A percentile compares a stretch with the other conserved stretches of the same genome.
These are phyloP conservation scores for Chalaropsis thielavioides DNA, from an alignment of 2,329 filamentous ascomycete species.

Conservation along the genomic window DNA sequence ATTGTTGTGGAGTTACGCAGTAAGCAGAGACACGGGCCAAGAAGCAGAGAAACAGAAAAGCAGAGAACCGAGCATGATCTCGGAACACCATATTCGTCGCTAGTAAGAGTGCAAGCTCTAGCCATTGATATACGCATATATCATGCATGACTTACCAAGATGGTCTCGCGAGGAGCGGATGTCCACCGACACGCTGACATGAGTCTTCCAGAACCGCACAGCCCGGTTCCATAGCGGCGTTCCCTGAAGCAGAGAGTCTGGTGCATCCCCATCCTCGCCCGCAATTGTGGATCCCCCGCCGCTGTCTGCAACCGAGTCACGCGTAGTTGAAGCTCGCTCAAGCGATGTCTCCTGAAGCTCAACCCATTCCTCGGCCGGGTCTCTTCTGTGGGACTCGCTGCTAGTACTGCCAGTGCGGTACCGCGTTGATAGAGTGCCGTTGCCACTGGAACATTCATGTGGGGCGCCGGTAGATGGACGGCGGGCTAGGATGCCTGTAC, in stretches of 20 bases:
- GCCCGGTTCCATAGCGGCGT: background rate
- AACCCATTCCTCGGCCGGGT: slow-evolving; percentile 9
- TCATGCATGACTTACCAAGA: slow-evolving; percentile 10
- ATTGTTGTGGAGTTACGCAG: background rate
- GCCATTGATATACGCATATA: background rate
- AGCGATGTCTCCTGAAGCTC: slow-evolving; percentile 10
- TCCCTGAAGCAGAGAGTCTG: background rate
- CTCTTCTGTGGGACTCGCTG: background rate
- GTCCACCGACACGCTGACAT: slow-evolving; percentile 15
- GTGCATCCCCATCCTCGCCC: background rate
- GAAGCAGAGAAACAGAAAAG: background rate
- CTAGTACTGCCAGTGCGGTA: background rate
- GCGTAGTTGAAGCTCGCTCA: background rate
- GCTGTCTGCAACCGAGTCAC: background rate
- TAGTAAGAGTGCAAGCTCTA: background rate
- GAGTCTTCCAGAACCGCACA: slow-evolving; percentile 10
- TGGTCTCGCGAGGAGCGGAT: slow-evolving; percentile 13
- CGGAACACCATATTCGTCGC: too few relatives aligned
- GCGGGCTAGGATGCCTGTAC: background rate
- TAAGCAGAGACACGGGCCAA: background rate
- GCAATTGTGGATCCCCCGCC: background rate
- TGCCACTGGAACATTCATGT: background rate
- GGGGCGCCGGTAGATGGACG: background rate
- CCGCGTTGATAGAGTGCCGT: background rate
- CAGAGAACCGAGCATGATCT: background rate